A percentile compares a stretch with the other conserved stretches of the same genome.
Evolutionary conservation across 2,329 filamentous ascomycete genomes (phyloP).

Genomic region (Ophiostoma triangulosporum): DNA sequence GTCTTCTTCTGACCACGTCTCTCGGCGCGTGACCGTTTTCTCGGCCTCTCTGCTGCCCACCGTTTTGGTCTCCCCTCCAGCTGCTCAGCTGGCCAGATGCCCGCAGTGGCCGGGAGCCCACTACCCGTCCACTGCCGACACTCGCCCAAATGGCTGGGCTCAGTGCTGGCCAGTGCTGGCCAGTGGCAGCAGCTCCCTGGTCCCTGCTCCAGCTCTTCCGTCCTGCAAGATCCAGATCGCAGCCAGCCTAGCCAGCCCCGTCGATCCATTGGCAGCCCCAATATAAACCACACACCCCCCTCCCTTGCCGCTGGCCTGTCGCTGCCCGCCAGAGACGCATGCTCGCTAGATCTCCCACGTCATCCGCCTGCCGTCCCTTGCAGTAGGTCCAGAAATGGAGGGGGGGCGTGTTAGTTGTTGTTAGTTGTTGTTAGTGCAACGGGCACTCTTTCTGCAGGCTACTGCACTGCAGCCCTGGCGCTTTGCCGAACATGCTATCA

Average conservation of each 20-base stretch:
- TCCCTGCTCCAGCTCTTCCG: background rate
- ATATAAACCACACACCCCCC: slow-evolving; percentile 12
- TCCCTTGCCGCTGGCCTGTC: slow-evolving; percentile 9
- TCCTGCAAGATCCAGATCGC: background rate
- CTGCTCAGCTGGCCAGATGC: background rate
- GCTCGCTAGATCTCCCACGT: background rate
- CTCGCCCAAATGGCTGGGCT: background rate
- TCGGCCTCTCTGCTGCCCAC: background rate
- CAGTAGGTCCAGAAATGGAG: slow-evolving; percentile 7
- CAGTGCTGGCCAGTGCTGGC: slow-evolving; percentile 6
- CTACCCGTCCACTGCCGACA: background rate
- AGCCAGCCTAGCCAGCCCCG: background rate
- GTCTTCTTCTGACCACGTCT: background rate
- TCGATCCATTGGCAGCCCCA: background rate
- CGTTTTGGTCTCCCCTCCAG: slow-evolving; percentile 6
- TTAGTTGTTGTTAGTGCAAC: slow-evolving; percentile 6
- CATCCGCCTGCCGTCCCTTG: slow-evolving; percentile 9
- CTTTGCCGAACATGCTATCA: slow-evolving; percentile 16
- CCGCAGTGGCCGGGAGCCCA: background rate
- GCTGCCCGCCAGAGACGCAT: background rate
- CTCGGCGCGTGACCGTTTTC: slow-evolving; percentile 7
- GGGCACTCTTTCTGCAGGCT: slow-evolving; percentile 7
- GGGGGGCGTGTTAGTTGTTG: too few relatives aligned
- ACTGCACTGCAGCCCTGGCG: slow-evolving; percentile 21
- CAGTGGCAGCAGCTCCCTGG: background rate